phyloP scores from a whole-genome alignment of 2,329 filamentous ascomycete genomes.

The Diaporthe destruens region DNA sequence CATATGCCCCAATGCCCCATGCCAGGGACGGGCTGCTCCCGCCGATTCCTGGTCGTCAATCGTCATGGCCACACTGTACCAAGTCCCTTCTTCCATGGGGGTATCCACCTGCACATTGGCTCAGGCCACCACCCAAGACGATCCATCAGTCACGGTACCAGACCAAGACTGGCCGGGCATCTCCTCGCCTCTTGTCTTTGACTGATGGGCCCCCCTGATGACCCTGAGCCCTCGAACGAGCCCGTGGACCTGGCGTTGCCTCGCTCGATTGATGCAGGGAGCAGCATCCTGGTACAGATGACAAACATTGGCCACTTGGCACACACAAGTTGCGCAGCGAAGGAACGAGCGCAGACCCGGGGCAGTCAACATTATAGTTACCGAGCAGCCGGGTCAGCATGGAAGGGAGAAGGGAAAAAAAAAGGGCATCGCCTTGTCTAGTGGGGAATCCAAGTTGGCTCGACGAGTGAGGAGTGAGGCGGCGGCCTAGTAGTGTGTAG shows the following conservation, averaged over 20 bases:
- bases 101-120: slow-evolving; percentile 6
- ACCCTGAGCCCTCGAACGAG: slow-evolving; percentile 1
- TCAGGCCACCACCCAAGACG: slow-evolving; percentile 25
- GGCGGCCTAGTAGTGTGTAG: neutral
- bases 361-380: slow-evolving; percentile 2
- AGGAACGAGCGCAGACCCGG: neutral
- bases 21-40: slow-evolving; percentile 32
- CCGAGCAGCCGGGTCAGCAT: slow-evolving; percentile 26
- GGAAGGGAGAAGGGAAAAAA: neutral
- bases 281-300: neutral
- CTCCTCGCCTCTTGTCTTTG: slow-evolving; percentile 10
- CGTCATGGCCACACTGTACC: slow-evolving; percentile 27
- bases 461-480: slow-evolving; percentile 6
- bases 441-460: slow-evolving; percentile 13
- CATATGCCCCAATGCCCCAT: neutral
- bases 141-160: slow-evolving; percentile 33
- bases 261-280: neutral
- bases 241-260: neutral
- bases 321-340: neutral
- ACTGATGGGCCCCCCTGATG: neutral
- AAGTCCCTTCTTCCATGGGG: neutral
- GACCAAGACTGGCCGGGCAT: slow-evolving; percentile 11
- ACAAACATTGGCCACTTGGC: neutral
- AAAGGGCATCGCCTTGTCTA: slow-evolving; percentile 23
- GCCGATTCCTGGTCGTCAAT: slow-evolving; percentile 32